Conservation (phyloP, 495 filamentous ascomycete species). For the Penicillium simplicissimum region DNA sequence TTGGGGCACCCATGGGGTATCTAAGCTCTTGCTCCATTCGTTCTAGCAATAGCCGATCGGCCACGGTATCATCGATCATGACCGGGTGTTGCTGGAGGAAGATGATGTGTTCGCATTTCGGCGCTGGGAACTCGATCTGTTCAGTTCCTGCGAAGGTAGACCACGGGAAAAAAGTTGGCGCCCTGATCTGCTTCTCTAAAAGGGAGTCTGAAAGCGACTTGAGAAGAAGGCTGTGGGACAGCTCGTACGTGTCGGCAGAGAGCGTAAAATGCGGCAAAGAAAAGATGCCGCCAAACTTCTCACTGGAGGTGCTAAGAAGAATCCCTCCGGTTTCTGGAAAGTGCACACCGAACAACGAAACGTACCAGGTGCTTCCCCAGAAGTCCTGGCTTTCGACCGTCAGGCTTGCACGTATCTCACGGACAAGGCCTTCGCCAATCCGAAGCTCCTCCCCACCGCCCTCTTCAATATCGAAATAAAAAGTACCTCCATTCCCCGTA, state of each 20-base stretch:
- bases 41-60: conserved; percentile 50
- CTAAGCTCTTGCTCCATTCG: conserved; percentile 83
- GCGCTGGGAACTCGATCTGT: conserved; percentile 58
- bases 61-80: conserved; percentile 35
- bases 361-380: conserved; percentile 69
- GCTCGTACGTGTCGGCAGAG: conserved; percentile 62
- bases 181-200: conserved; percentile 54
- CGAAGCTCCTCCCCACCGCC: conserved; percentile 39
- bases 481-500: conserved; percentile 55
- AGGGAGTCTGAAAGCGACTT: conserved; percentile 68
- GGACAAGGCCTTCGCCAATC: conserved; percentile 39
- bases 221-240: conserved; percentile 67
- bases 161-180: conserved; percentile 59
- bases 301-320: conserved; percentile 81
- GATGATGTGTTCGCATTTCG: conserved; percentile 85
- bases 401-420: conserved; percentile 64
- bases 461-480: conserved; percentile 47
- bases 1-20: conserved; percentile 77
- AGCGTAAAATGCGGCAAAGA: conserved; percentile 80
- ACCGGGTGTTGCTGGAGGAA: conserved; percentile 80
- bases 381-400: conserved; percentile 69
- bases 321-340: conserved; percentile 74
- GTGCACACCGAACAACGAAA: conserved; percentile 79
- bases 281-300: conserved; percentile 90
- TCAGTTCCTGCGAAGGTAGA: conserved; percentile 59